Percentiles rank a stretch among this genome's conserved stretches.
Conservation (phyloP, 768 basidiomycete genomes). For the Rossbeevera mucosa region DNA sequence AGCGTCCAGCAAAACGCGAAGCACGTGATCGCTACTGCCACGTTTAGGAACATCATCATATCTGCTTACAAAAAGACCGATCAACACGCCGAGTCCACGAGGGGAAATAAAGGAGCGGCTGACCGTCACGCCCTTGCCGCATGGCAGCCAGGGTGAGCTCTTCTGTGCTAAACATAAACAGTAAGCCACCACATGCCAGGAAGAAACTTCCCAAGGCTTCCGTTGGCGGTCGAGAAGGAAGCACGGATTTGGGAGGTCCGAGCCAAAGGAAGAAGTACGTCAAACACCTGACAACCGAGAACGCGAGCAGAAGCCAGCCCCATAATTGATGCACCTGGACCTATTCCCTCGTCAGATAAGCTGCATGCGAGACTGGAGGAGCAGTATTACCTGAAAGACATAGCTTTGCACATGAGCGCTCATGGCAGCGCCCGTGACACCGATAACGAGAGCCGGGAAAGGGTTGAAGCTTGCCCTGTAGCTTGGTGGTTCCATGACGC, state of each 20-base stretch:
- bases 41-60: conserved; percentile 86
- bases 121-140: conserved; percentile 83
- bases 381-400: conserved; percentile 65
- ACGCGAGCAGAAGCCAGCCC: conserved; percentile 81
- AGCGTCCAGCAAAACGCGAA: conserved; percentile 84
- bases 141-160: conserved; percentile 88
- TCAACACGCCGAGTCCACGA: conserved; percentile 3
- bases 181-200: conserved; percentile 80
- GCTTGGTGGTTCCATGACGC: conserved; percentile 61
- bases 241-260: conserved; percentile 72
- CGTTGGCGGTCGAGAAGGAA: conserved; percentile 90
- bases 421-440: conserved; percentile 93
- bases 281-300: conserved; percentile 72
- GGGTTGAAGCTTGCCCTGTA: conserved; percentile 83
- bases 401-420: conserved; percentile 87
- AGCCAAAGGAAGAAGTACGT: conserved; percentile 97
- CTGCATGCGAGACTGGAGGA: background rate
- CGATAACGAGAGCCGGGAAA: conserved; percentile 88
- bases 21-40: conserved; percentile 82
- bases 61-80: conserved; percentile 37
- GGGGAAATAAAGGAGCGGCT: conserved; percentile 14
- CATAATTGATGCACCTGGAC: conserved; percentile 89
- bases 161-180: conserved; percentile 88
- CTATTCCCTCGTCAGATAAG: conserved; percentile 30
- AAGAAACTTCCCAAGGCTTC: conserved; percentile 87